phyloP scores from a whole-genome alignment of 805 yeast genomes.

The Ogataea angusta region DNA sequence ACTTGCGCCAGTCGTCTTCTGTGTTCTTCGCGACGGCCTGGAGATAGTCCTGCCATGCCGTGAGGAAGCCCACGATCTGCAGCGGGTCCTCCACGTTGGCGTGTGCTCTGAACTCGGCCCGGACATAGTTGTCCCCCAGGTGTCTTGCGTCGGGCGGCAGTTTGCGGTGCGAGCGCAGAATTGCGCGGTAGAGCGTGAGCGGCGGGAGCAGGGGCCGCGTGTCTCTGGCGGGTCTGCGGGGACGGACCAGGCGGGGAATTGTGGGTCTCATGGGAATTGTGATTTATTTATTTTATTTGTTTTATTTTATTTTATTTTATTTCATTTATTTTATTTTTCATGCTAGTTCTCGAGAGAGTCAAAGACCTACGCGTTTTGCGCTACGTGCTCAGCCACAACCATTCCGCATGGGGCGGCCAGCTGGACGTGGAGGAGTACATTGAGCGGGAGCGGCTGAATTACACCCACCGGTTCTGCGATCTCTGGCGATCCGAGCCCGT shows the following conservation, averaged over 20 bases:
- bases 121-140: conserved; percentile 88
- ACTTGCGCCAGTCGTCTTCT: conserved; percentile 62
- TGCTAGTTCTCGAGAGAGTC: conserved; percentile 20
- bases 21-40: conserved; percentile 42
- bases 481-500: conserved; percentile 14
- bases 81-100: conserved; percentile 79
- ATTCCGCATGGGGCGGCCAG: conserved; percentile 27
- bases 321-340: background rate
- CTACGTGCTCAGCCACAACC: conserved; percentile 24
- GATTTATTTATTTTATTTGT: background rate
- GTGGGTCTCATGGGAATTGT: conserved; percentile 20
- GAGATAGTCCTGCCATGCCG: conserved; percentile 91
- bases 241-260: conserved; percentile 33
- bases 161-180: conserved; percentile 73
- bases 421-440: conserved; percentile 23
- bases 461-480: conserved; percentile 20
- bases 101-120: conserved; percentile 86
- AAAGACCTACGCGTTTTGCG: conserved; percentile 15
- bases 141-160: conserved; percentile 68
- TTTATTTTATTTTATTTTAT: background rate
- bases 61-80: conserved; percentile 88
- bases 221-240: conserved; percentile 26
- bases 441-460: conserved; percentile 23
- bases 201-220: conserved; percentile 72
- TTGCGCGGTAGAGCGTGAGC: conserved; percentile 67